Evolutionary conservation across 345 rosid genomes (phyloP).

Genomic region (Pugionium dolabratum): DNA sequence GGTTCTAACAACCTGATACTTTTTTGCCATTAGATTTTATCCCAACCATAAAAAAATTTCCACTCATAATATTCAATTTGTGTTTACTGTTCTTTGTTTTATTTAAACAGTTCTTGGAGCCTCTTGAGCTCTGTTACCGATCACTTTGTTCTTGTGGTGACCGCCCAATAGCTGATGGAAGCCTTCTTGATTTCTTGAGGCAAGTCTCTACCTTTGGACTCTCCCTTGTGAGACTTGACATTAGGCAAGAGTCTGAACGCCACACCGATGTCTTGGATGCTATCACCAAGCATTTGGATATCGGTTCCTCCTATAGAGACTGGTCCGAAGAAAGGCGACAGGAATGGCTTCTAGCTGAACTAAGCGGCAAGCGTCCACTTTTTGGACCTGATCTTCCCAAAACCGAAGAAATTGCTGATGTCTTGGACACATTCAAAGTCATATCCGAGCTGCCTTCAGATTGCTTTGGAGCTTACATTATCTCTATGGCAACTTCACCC

Average conservation of each 20-base stretch:
- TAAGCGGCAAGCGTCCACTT: constrained; percentile 86
- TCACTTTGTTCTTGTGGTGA: constrained; percentile 94
- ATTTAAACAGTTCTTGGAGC: constrained; percentile 77
- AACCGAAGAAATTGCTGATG: constrained; percentile 92
- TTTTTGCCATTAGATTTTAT: not conserved
- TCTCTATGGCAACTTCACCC: constrained; percentile 97
- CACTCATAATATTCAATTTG: not conserved
- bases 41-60: not conserved
- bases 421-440: constrained; percentile 80
- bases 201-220: constrained; percentile 99
- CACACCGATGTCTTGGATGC: constrained; percentile 98
- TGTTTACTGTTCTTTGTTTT: constrained; percentile 3
- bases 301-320: constrained; percentile 85
- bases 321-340: constrained; percentile 87
- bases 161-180: constrained; percentile 93
- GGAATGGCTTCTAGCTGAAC: constrained; percentile 93
- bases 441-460: constrained; percentile 87
- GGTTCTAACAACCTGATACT: constrained; percentile 5
- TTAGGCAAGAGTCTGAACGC: constrained; percentile 94
- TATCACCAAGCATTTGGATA: constrained; percentile 75
- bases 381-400: constrained; percentile 94
- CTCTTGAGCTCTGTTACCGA: constrained; percentile 93
- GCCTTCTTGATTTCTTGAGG: constrained; percentile 96
- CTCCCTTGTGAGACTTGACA: constrained; percentile 90
- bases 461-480: constrained; percentile 90